A percentile compares a stretch with the other conserved stretches of the same genome.
phyloP scores from a whole-genome alignment of 2,329 filamentous ascomycete genomes.

The Xylariaceae sp. region DNA sequence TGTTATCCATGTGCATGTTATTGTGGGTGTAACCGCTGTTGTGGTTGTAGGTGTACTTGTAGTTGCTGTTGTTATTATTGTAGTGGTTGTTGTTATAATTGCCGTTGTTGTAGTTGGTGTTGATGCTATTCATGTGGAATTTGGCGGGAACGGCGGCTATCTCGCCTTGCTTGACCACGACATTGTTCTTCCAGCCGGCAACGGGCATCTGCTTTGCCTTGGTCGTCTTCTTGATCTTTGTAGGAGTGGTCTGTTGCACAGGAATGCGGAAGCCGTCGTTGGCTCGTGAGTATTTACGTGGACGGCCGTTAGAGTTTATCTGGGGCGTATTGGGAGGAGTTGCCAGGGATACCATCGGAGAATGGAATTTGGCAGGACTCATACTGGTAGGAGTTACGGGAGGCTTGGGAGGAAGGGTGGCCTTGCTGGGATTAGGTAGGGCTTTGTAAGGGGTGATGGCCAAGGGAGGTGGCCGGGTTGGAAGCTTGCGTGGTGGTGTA shows the following conservation, averaged over 20 bases:
- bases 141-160: neutral
- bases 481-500: neutral
- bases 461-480: neutral
- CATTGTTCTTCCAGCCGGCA: neutral
- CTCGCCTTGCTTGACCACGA: neutral
- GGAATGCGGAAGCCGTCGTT: neutral
- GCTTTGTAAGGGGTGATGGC: neutral
- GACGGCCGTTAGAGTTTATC: neutral
- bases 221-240: neutral
- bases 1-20: neutral
- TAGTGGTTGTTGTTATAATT: neutral
- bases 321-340: neutral
- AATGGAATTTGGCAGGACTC: neutral
- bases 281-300: neutral
- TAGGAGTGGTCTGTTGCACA: neutral
- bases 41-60: neutral
- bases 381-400: neutral
- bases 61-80: too few species aligned
- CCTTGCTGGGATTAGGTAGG: constrained; percentile 20
- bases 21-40: neutral
- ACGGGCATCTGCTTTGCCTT: neutral
- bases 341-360: neutral
- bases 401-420: constrained; percentile 13
- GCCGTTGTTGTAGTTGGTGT: neutral
- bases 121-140: neutral